Conservation (phyloP, 495 filamentous ascomycete species). For the Penicillium goetzii region DNA sequence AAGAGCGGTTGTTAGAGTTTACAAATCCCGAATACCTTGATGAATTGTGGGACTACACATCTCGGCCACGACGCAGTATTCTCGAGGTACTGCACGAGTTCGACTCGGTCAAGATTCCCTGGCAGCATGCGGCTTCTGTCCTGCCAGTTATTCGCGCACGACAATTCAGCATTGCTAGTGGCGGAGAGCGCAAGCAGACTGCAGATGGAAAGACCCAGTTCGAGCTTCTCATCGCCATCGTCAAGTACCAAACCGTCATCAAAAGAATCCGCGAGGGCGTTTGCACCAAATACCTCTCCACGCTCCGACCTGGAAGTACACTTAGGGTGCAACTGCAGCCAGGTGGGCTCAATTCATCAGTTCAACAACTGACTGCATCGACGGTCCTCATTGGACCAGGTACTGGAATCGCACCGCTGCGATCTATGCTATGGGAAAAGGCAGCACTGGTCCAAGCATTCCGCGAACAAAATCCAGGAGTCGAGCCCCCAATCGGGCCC, state of each 20-base stretch:
- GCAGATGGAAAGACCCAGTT: constrained; percentile 53
- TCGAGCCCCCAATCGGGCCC: constrained; percentile 36
- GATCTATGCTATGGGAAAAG: constrained; percentile 76
- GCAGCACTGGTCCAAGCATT: constrained; percentile 45
- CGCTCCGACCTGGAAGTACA: constrained; percentile 58
- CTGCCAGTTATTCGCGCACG: constrained; percentile 77
- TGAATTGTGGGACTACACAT: constrained; percentile 94
- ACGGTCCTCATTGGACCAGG: constrained; percentile 84
- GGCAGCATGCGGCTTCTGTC: constrained; percentile 65
- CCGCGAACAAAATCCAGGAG: constrained; percentile 37
- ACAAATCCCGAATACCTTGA: constrained; percentile 74
- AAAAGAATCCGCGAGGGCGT: constrained; percentile 84
- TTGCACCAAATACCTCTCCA: constrained; percentile 82
- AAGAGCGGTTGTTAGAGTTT: constrained; percentile 83
- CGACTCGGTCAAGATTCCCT: constrained; percentile 78
- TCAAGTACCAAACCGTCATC: constrained; percentile 88
- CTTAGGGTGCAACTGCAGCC: constrained; percentile 62
- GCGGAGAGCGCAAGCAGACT: constrained; percentile 55
- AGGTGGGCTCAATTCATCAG: constrained; percentile 58
- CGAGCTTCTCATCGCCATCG: constrained; percentile 85
- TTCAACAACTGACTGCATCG: constrained; percentile 54
- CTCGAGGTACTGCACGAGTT: constrained; percentile 93
- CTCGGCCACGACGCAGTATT: constrained; percentile 86
- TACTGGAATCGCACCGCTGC: constrained; percentile 88
- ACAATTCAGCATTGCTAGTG: constrained; percentile 88